Base-by-base conservation (phyloP, 2,329 filamentous ascomycete species). In the Colletotrichum eremochloae region DNA sequence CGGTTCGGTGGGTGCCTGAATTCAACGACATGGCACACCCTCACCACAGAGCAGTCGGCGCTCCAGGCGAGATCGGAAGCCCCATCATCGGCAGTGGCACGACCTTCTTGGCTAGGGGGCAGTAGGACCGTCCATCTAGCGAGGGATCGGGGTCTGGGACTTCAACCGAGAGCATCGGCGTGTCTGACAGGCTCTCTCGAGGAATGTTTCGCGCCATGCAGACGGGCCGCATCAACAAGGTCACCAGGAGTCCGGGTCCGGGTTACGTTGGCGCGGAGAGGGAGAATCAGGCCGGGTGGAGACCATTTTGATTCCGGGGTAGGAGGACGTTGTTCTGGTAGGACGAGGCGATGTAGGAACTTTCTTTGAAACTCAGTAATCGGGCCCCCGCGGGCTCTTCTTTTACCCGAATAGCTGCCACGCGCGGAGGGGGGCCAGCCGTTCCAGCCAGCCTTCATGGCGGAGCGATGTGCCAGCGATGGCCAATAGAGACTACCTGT, bases 51-150 rank as follows among this genome's bases (percentile, higher is more conserved):
- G 82, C 83, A 7, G 82, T 89, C 1, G 88, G 88, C 57, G 87
- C 87, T 8, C 91, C 91, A 3, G 91, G 92, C 42, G 90, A 94
- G 80, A 93, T 94, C 73, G 90, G 91, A 55, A 94, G 92, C 78
- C 92, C 92, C 2, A 81, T 91, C 64, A 82, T 86, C 42, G 83
- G 86, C 65, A 79, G 83, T 38, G 79, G 81, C 38, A 80, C 81
- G 66, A 74, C 71, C 12, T 74, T 71, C 57, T 40, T 63, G n/a
- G 42, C 71, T 64, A 73, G 73, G 46, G 72, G 72, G 42, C 65
- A 46, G 12, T 74, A 74, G 72, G 40, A 52, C n/a, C 42, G 62
- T 57, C 53, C 56, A 40, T 55, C 65, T 53, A 62, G 61, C n/a
- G 67, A 31, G 48, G 56, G 38, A 8, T 42, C 57, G 24, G 53